Percentiles rank a stretch among this genome's conserved stretches.
Conservation (phyloP, 2,329 filamentous ascomycete species). For the Nemania sp. region DNA sequence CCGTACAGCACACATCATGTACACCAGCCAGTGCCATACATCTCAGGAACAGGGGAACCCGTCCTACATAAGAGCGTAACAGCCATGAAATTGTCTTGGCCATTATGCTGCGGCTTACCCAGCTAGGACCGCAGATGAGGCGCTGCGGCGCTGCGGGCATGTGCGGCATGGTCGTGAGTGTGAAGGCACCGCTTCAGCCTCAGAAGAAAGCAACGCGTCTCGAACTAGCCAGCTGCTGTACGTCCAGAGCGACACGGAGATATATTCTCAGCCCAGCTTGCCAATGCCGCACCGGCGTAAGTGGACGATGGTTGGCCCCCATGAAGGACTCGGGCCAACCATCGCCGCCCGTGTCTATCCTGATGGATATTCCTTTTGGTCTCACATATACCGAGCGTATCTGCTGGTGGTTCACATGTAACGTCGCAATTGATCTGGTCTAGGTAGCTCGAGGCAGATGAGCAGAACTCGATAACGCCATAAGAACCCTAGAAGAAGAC, state of each 20-base stretch:
- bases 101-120: background rate
- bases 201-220: too few species aligned
- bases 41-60: background rate
- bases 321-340: background rate
- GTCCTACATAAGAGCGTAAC: conserved; percentile 6
- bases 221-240: too few species aligned
- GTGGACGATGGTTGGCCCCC: too few species aligned
- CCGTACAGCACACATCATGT: background rate
- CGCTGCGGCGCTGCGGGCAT: too few species aligned
- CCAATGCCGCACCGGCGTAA: too few species aligned
- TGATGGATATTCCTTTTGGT: background rate
- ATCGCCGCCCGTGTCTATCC: background rate
- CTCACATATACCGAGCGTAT: background rate
- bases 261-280: too few species aligned
- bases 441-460: background rate
- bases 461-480: background rate
- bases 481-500: too few species aligned
- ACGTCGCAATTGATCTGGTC: background rate
- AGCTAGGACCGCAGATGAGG: background rate
- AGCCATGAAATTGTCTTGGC: background rate
- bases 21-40: conserved; percentile 2
- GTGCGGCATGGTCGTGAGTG: too few species aligned
- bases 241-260: too few species aligned
- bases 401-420: background rate
- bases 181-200: too few species aligned